A percentile compares a stretch with the other conserved stretches of the same genome.
Evolutionary conservation across 2,329 filamentous ascomycete genomes (phyloP).

Genomic region (Cladosporium austrohemisphaericum): DNA sequence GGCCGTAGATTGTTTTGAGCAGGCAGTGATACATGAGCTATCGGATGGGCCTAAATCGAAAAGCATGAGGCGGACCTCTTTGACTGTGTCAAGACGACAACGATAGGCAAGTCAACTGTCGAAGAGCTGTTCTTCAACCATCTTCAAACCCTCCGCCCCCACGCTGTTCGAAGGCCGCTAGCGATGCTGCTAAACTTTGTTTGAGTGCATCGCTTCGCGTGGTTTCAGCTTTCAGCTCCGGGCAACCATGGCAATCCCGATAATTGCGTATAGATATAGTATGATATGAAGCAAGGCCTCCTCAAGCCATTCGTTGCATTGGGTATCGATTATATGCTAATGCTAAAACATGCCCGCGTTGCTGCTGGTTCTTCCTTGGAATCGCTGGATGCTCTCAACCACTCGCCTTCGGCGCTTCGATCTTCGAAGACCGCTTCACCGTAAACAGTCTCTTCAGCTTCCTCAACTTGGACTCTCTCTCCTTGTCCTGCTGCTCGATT

Average conservation of each 20-base stretch:
- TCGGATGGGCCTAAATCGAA: no score
- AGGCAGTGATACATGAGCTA: no score
- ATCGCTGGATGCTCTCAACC: neutral
- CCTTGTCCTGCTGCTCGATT: conserved; percentile 31
- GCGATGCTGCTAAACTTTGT: neutral
- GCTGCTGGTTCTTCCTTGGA: neutral
- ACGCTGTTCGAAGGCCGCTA: neutral
- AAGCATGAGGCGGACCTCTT: no score
- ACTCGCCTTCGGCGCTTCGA: neutral
- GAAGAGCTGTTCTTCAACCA: no score
- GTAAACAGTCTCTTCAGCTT: conserved; percentile 35
- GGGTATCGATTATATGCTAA: conserved; percentile 2
- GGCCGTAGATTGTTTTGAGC: no score
- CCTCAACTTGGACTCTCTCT: conserved; percentile 31
- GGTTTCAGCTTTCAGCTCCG: conserved; percentile 5
- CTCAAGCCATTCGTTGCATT: neutral
- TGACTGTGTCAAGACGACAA: no score
- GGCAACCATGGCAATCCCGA: no score
- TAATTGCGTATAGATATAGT: no score
- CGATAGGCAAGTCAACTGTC: no score
- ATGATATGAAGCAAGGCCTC: no score
- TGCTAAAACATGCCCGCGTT: neutral
- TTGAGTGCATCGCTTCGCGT: neutral
- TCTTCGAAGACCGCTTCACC: conserved; percentile 28
- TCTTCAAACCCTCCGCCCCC: neutral